Evolutionary conservation across 2,329 filamentous ascomycete genomes (phyloP).

Genomic region (Colletotrichum horii): DNA sequence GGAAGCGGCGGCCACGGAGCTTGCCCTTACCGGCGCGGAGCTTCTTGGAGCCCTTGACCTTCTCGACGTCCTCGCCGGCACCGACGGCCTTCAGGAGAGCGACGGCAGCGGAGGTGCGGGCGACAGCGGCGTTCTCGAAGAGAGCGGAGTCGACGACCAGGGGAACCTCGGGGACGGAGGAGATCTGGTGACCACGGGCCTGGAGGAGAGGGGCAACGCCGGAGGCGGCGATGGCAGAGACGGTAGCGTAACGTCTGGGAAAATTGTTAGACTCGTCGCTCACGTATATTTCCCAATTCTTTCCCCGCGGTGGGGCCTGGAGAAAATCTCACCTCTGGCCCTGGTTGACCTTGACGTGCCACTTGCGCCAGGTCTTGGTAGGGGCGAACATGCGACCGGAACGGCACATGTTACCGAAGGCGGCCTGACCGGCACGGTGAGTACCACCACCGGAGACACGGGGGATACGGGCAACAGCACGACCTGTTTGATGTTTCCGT

Average conservation of each 20-base stretch:
- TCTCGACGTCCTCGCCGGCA: slow-evolving; percentile 88
- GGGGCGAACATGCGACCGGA: slow-evolving; percentile 99
- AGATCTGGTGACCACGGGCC: slow-evolving; percentile 96
- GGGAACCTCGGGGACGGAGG: slow-evolving; percentile 91
- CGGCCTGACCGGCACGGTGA: slow-evolving; percentile 99
- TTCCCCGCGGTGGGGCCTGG: neutral
- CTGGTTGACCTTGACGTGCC: slow-evolving; percentile 99
- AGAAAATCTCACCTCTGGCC: slow-evolving; percentile 80
- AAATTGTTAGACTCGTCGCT: neutral
- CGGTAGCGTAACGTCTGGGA: slow-evolving; percentile 89
- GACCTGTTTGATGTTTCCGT: slow-evolving; percentile 62
- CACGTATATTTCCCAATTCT: neutral
- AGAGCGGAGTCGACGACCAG: slow-evolving; percentile 92
- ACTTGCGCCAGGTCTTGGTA: slow-evolving; percentile 99
- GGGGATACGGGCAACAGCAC: slow-evolving; percentile 99
- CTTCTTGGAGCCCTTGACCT: slow-evolving; percentile 97
- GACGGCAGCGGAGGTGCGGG: slow-evolving; percentile 89
- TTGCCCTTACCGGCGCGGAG: slow-evolving; percentile 99
- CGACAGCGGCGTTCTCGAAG: slow-evolving; percentile 79
- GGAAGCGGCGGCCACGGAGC: slow-evolving; percentile 93
- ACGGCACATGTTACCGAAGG: slow-evolving; percentile 99
- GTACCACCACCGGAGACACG: slow-evolving; percentile 99
- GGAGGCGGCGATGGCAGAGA: slow-evolving; percentile 95
- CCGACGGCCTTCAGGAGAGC: slow-evolving; percentile 89
- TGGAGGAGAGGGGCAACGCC: slow-evolving; percentile 93